Evolutionary conservation across 495 filamentous ascomycete genomes (phyloP).

Genomic region (Penicillium diatomitis): DNA sequence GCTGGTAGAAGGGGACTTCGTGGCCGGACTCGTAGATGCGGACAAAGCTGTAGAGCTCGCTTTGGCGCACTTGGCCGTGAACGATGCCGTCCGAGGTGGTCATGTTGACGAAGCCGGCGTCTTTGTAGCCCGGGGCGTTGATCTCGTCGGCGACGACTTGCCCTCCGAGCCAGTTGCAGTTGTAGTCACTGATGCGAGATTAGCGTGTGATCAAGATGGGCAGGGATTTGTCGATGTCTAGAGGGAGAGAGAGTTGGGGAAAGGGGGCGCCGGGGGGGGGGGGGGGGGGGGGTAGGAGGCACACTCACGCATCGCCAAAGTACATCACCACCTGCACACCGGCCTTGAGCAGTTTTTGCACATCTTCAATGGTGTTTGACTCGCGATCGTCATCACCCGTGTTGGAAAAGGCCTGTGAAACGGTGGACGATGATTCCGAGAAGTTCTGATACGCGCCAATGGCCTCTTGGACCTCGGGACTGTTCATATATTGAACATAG

Average conservation of each 20-base stretch:
- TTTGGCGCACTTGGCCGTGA: conserved; percentile 59
- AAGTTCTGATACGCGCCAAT: conserved; percentile 53
- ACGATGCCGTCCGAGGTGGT: conserved; percentile 45
- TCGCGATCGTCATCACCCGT: conserved; percentile 52
- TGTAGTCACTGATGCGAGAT: conserved; percentile 37
- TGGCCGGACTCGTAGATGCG: conserved; percentile 65
- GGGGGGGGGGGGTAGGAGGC: too few species aligned
- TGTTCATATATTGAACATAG: conserved; percentile 53
- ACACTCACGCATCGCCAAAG: conserved; percentile 44
- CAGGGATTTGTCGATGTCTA: too few species aligned
- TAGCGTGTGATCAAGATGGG: too few species aligned
- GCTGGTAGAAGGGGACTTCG: conserved; percentile 62
- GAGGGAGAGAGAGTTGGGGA: neutral
- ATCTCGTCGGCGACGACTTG: conserved; percentile 42
- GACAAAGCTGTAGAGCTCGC: conserved; percentile 59
- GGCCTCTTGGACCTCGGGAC: conserved; percentile 43
- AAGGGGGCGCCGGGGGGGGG: neutral
- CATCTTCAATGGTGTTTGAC: conserved; percentile 38
- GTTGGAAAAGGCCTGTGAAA: conserved; percentile 38
- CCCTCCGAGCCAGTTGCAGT: conserved; percentile 51
- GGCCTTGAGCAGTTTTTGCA: conserved; percentile 39
- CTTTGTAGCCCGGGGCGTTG: conserved; percentile 33
- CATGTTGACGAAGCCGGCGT: conserved; percentile 47
- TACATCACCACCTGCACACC: conserved; percentile 47
- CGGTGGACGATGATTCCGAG: conserved; percentile 36